Evolutionary conservation across 805 yeast species (phyloP).

Genomic region (Candida nanaspora): DNA sequence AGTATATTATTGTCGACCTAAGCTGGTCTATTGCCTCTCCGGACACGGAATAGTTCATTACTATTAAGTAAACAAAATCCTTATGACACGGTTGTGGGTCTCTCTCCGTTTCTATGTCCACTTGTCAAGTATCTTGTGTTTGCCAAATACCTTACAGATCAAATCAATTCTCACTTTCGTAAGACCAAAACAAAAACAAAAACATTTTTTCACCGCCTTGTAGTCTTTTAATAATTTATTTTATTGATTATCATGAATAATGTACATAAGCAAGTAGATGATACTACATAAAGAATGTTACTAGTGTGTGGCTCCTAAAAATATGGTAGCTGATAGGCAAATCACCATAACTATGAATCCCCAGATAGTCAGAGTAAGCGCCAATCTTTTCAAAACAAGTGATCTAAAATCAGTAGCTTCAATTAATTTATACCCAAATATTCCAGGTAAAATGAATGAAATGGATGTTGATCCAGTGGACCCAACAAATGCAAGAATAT

Average conservation of each 20-base stretch:
- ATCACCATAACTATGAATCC: conserved; percentile 66
- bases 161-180: background rate
- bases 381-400: conserved; percentile 33
- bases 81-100: background rate
- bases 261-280: background rate
- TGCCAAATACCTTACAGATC: background rate
- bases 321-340: conserved; percentile 39
- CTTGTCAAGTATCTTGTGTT: too few species aligned
- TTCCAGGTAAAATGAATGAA: conserved; percentile 84
- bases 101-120: too few species aligned
- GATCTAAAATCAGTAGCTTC: conserved; percentile 32
- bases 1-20: conserved; percentile 56
- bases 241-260: too few species aligned
- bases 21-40: conserved; percentile 29
- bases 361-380: conserved; percentile 54
- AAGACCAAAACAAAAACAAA: background rate
- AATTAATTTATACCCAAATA: conserved; percentile 71
- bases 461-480: conserved; percentile 91
- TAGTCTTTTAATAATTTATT: too few species aligned
- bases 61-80: too few species aligned
- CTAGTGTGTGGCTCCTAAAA: conserved; percentile 25
- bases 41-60: conserved; percentile 5
- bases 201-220: too few species aligned
- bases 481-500: conserved; percentile 81
- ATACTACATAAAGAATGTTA: background rate